Percentiles rank a stretch among this genome's conserved stretches.
These are phyloP conservation scores for Neurospora africana DNA, from an alignment of 495 filamentous ascomycete species.

Conservation along the genomic window DNA sequence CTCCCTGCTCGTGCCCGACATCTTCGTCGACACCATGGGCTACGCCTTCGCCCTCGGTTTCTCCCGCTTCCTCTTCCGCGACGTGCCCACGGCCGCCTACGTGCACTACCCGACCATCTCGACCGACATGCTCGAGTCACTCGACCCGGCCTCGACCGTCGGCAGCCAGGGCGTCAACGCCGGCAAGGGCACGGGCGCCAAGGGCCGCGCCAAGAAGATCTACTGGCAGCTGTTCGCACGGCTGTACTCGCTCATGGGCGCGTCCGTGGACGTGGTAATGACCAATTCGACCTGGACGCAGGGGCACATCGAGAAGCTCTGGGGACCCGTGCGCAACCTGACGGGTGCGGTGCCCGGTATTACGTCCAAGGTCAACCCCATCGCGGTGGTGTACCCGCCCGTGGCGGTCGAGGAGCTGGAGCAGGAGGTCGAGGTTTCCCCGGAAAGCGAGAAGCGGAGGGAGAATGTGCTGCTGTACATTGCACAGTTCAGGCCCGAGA, in stretches of 20 bases:
- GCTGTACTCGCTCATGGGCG: conserved; percentile 71
- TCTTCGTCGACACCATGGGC: conserved; percentile 97
- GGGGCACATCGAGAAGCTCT: conserved; percentile 67
- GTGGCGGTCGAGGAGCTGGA: conserved; percentile 78
- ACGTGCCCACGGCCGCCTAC: conserved; percentile 80
- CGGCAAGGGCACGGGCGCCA: conserved; percentile 58
- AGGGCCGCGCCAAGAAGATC: conserved; percentile 54
- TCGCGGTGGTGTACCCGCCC: conserved; percentile 78
- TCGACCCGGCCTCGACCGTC: conserved; percentile 47
- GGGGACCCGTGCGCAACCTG: conserved; percentile 48
- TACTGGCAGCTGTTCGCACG: conserved; percentile 85
- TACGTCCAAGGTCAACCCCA: conserved; percentile 19
- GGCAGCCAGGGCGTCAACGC: conserved; percentile 73
- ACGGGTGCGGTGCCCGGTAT: not conserved
- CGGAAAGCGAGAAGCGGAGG: conserved; percentile 53
- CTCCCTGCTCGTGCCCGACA: conserved; percentile 76
- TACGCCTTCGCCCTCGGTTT: conserved; percentile 85
- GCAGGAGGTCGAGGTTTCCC: conserved; percentile 55
- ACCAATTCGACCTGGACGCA: conserved; percentile 95
- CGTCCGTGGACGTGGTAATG: conserved; percentile 83
- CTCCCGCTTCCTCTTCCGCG: conserved; percentile 69
- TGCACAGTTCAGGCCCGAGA: conserved; percentile 93
- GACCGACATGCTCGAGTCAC: conserved; percentile 87
- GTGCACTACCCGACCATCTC: conserved; percentile 98
- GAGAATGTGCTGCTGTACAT: conserved; percentile 75